phyloP scores from a whole-genome alignment of 768 basidiomycete genomes.

The Rubroboletus pulcherrimus region DNA sequence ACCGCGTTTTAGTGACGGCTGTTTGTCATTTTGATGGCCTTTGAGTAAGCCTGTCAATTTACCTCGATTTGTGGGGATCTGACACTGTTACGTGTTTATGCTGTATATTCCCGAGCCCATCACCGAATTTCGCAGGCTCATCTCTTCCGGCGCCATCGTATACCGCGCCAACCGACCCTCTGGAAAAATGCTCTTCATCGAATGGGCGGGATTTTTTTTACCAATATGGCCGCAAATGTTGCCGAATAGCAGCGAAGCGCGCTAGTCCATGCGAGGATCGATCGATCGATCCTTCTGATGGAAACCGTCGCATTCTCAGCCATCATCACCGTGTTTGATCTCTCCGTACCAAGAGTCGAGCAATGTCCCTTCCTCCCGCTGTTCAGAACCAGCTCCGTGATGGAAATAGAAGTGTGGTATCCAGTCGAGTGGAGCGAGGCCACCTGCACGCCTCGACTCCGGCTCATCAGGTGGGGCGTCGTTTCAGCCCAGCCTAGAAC shows the following conservation, averaged over 20 bases:
- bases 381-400: background rate
- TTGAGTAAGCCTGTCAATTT: conserved; percentile 31
- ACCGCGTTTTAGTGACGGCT: conserved; percentile 9
- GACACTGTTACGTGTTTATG: conserved; percentile 24
- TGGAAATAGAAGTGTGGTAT: conserved; percentile 4
- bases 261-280: conserved; percentile 20
- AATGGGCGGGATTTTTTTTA: conserved; percentile 2
- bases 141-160: conserved; percentile 12
- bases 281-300: conserved; percentile 32
- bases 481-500: conserved; percentile 3
- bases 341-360: background rate
- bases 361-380: background rate
- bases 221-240: background rate
- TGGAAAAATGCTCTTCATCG: conserved; percentile 3
- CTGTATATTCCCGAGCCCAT: conserved; percentile 2
- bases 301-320: conserved; percentile 20
- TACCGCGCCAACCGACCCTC: conserved; percentile 1
- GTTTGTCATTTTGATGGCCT: conserved; percentile 30
- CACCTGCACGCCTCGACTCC: background rate
- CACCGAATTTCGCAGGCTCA: conserved; percentile 12
- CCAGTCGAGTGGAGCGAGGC: background rate
- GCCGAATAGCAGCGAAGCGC: conserved; percentile 7
- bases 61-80: conserved; percentile 29
- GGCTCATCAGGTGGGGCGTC: background rate
- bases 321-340: conserved; percentile 13